Conservation (phyloP, 768 basidiomycete genomes). For the Podaxis mareebaensis region DNA sequence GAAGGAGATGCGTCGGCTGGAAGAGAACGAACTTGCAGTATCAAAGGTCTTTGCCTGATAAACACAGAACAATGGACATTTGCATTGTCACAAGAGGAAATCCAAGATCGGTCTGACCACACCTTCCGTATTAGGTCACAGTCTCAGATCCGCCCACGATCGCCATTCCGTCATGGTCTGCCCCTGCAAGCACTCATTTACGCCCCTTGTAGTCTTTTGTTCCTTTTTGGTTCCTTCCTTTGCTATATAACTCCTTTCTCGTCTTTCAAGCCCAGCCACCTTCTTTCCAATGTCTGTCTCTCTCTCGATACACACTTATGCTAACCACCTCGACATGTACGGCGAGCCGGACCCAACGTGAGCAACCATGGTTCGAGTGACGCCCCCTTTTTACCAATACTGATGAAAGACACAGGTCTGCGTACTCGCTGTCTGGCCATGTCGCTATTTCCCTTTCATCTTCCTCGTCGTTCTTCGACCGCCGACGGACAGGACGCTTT, state of each 20-base stretch:
- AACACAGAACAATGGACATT: slow-evolving; percentile 1
- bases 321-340: slow-evolving; percentile 63
- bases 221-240: slow-evolving; percentile 12
- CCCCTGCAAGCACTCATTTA: background rate
- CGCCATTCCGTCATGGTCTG: slow-evolving; percentile 1
- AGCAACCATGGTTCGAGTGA: slow-evolving; percentile 26
- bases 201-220: slow-evolving; percentile 21
- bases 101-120: slow-evolving; percentile 3
- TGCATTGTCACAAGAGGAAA: slow-evolving; percentile 11
- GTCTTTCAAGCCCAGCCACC: slow-evolving; percentile 18
- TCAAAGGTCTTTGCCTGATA: slow-evolving; percentile 86
- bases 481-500: slow-evolving; percentile 48
- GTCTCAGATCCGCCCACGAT: background rate
- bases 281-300: slow-evolving; percentile 59
- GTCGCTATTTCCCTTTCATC: slow-evolving; percentile 65
- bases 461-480: slow-evolving; percentile 55
- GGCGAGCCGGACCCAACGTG: slow-evolving; percentile 68
- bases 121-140: background rate
- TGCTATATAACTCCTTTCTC: slow-evolving; percentile 14
- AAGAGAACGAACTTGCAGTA: slow-evolving; percentile 81
- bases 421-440: slow-evolving; percentile 87
- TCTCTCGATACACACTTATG: slow-evolving; percentile 61
- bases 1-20: slow-evolving; percentile 60
- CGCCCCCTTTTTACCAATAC: background rate
- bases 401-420: slow-evolving; percentile 53